Conservation (phyloP, 495 filamentous ascomycete species). For the Penicillium bovifimosum region DNA sequence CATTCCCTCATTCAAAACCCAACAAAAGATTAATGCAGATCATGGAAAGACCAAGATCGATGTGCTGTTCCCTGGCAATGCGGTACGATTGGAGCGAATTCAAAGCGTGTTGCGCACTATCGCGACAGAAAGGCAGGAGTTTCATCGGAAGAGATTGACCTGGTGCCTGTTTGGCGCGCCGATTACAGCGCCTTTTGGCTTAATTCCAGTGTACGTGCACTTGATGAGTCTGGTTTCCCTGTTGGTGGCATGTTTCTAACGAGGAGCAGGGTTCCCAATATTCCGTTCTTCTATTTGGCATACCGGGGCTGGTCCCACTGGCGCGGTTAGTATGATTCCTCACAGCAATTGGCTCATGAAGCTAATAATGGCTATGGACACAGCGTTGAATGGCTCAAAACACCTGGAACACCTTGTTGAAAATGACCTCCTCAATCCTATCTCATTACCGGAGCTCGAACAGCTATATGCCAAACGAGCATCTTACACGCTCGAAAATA, state of each 20-base stretch:
- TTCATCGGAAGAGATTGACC: conserved; percentile 70
- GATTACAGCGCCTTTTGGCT: conserved; percentile 69
- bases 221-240: background rate
- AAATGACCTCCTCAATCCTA: conserved; percentile 58
- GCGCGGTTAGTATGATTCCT: conserved; percentile 42
- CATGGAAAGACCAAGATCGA: conserved; percentile 63
- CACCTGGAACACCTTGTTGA: conserved; percentile 77
- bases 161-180: conserved; percentile 82
- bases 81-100: conserved; percentile 59
- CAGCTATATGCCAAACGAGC: conserved; percentile 58
- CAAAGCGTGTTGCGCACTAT: conserved; percentile 56
- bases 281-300: conserved; percentile 94
- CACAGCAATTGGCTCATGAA: background rate
- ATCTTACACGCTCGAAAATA: conserved; percentile 21
- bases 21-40: conserved; percentile 55
- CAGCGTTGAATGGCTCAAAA: conserved; percentile 74
- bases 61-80: conserved; percentile 67
- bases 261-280: conserved; percentile 67
- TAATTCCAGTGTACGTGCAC: conserved; percentile 74
- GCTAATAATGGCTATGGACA: conserved; percentile 2
- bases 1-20: conserved; percentile 74
- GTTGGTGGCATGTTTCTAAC: conserved; percentile 5
- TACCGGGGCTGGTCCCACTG: conserved; percentile 75
- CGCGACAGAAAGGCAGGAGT: conserved; percentile 67
- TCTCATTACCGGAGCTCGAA: conserved; percentile 62